Evolutionary conservation across 2,329 filamentous ascomycete species (phyloP), one percentile per base, ranked within the genome.

Genomic region (Ophiognomonia clavigignenti-juglandacearum): DNA sequence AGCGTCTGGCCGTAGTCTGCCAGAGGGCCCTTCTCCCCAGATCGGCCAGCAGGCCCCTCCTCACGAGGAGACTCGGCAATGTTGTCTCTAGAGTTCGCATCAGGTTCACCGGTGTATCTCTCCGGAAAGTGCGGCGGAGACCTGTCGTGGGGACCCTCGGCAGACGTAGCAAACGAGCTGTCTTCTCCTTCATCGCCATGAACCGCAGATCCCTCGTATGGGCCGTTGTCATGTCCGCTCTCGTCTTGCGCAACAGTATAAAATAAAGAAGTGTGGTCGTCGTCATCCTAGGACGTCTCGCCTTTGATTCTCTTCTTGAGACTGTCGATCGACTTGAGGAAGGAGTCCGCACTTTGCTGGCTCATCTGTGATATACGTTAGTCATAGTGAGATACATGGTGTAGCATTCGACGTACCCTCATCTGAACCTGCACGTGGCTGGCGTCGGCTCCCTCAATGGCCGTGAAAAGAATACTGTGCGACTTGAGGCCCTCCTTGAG

Each of bases 401-500:
- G 27, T 2, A n/a, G 13, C 4, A 23, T 16, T 64, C 70, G 53
- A 64, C 70, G 53, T 66, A 82, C 81, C 72, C 79, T 82, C 54
- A 83, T 72, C 50, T 82, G 78, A 48, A 84, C 72, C 57, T 71
- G 80, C 43, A 80, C 71, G 11, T 79, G 75, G 56, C 73, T 76
- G 1, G 69, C 69, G 32, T 76, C 71, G 3, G 67, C 66, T 19
- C 73, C 78, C 56, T 83, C 79, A 50, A 83, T 77, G 9, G 80
- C 80, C 1, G 78, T 83, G 56, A 85, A 84, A 31, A 83, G 59
- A 19, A 95, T 78, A 44, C 80, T 77, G 39, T 89, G 75, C 37
- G 81, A 77, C 64, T 88, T 88, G 52, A 86, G 77, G 35, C 78
- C 81, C 24, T 88, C 83, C 57, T 85, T 86, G 43, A 90, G 81